Evolutionary conservation across 2,329 filamentous ascomycete species (phyloP), one percentile per base, ranked within the genome.

Genomic region (Colletotrichum melonis): DNA sequence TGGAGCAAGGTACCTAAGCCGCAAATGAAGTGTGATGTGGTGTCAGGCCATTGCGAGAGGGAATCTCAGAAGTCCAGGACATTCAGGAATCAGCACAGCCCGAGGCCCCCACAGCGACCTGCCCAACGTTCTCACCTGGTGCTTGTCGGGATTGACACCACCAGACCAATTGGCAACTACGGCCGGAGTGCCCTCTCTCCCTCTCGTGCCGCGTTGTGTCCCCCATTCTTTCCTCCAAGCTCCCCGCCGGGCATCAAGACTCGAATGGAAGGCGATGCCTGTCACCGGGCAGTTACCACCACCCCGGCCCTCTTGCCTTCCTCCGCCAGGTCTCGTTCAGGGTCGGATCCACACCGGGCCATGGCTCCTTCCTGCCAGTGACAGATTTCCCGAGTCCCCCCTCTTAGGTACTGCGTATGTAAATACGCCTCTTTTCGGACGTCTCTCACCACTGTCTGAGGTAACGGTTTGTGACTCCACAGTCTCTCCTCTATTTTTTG

Each of bases 291-390:
- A 22, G 32, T 19, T 19, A 42, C 6, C 19, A 49, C 38, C 19
- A n/a, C 42, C 42, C 42, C 42, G 16, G 19, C 42, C 42, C 7
- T 49, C 42, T n/a, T 49, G 16, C 42, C 65, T 38, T 32, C 28
- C 42, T 49, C n/a, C 54, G 30, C 55, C 65, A 57, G 49, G 49
- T 30, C n/a, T n/a, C 46, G 52, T 63, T 30, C 46, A 66, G 54
- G 67, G 54, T 57, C 62, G 58, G 67, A 70, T 70, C 67, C 67
- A 59, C 59, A 65, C 60, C 28, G 9, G 24, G 22, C 28, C 38
- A 19, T 42, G 38, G 56, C 9, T 9, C 62, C 9, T 14, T 38
- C 14, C 55, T 54, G 26, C 28, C 46, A 55, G 62, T 54, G 30
- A 52, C 30, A 52, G 9, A 32, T 54, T 28, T 26, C 28, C 22